Base-by-base conservation (phyloP, 768 basidiomycete species). In the Auricularia sp. region DNA sequence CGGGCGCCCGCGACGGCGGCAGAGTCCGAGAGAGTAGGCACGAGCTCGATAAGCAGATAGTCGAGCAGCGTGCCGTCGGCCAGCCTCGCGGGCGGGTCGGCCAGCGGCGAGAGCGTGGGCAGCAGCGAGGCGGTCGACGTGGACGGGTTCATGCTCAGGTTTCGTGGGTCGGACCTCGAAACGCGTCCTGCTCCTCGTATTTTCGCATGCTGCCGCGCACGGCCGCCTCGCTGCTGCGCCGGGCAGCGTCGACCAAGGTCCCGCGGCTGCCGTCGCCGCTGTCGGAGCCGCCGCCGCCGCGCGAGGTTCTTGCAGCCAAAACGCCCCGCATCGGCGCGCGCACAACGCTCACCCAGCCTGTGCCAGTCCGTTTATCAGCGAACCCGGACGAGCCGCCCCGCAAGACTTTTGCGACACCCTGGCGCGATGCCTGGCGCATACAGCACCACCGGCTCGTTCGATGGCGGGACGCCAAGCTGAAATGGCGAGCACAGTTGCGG, bases 11-110 rank as follows among this genome's bases (percentile, higher is more conserved):
- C 92, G 35, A 90, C 84, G 21, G 81, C 81, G 3, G 94, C 81
- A 2, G 93, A 94, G 39, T 80, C 81, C 34, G 86, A 84, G 37
- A 98, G 80, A 0, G 89, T 84, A 70, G 84, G 80, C 66, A 92
- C 87, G 63, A 88, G 80, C 73, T 90, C 88, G 65, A 94, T 92
- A 65, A 94, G 77, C 71, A 98, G 86, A 76, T 94, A 95, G 70
- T 93, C 91, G 84, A 90, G 86, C 3, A 79, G 85, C 7, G 85
- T 82, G 61, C 77, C 84, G 70, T 92, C 89, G 64, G 90, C 79
- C 51, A 84, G 78, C 35, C 80, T 80, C 10, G 73, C 72, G 33
- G 87, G 85, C 1, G 87, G 85, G 66, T 91, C 88, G 1, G 88
- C 83, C 16, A 90, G 78, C 1, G 79, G 72, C n/a, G 82, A 75